Base-by-base conservation (phyloP, 495 filamentous ascomycete species). In the Podospora pseudoanserina region DNA sequence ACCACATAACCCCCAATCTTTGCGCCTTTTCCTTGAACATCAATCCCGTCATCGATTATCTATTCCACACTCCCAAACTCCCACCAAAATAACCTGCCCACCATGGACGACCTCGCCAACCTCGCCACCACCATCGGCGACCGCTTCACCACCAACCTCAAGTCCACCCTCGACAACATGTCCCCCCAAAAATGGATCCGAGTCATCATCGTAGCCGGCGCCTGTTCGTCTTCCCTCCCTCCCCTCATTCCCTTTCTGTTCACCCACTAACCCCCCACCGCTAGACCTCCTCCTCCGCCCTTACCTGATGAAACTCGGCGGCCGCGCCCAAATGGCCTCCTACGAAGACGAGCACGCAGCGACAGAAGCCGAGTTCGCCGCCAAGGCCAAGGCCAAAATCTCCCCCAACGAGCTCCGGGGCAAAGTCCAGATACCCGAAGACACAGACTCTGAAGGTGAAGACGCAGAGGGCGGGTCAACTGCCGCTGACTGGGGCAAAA, bases 261-360 rank as follows among this genome's bases (percentile, higher is more conserved):
- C 13, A 9, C 19, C 2, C 54, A 60, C 66, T 67, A n/a, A 67
- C 44, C 27, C 58, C 3, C 5, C 54, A 6, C 5, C 4, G 60
- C 81, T 79, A 73, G 92, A 92, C 78, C 56, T 86, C 67, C 77
- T 92, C 18, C 67, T 92, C n/a, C 84, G 90, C 4, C 88, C 89
- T 0, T 90, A 88, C 73, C 79, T 92, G 64, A 77, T 84, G 70
- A 85, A 84, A 68, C 68, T 82, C 28, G 82, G 78, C 30, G 79
- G 74, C 20, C 76, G 76, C 63, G 69, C 68, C 9, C 84, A 86
- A 70, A 79, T 80, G 70, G 75, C 75, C 60, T 64, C 84, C 44
- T 75, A 85, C 69, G 84, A 85, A 66, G 73, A 81, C 13, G 75
- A 81, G 55, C 44, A 68, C 59, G 77, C 77, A 6, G 70, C 68